These are phyloP conservation scores for Myxozyma sirexii DNA, from an alignment of 805 yeast species.

Conservation along the genomic window DNA sequence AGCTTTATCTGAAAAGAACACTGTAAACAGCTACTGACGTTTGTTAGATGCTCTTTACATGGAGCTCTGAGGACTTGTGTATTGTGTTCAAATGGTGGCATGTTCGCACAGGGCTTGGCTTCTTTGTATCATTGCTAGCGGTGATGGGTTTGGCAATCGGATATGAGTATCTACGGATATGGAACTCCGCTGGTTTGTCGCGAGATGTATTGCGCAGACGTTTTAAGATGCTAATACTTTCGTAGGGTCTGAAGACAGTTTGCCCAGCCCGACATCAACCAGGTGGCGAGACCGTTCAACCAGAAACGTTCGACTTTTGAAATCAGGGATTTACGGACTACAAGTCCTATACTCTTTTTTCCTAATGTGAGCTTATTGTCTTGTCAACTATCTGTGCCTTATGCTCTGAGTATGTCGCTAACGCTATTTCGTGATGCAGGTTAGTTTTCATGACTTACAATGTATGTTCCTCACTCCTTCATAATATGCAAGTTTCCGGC, in stretches of 20 bases:
- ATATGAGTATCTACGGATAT: constrained; percentile 60
- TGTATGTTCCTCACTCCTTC: too few species aligned
- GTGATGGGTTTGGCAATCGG: constrained; percentile 55
- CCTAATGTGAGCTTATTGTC: constrained; percentile 38
- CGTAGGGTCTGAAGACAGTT: neutral
- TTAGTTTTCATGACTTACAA: constrained; percentile 84
- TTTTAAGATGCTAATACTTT: neutral
- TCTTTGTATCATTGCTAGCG: constrained; percentile 55
- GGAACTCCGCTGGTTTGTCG: neutral
- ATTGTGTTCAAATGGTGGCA: constrained; percentile 83
- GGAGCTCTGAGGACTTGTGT: constrained; percentile 75
- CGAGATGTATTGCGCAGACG: neutral
- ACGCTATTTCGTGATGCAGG: constrained; percentile 53
- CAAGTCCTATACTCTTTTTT: constrained; percentile 70
- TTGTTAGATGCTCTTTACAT: constrained; percentile 67
- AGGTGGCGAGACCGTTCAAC: neutral
- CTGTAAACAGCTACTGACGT: neutral
- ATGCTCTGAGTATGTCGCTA: neutral
- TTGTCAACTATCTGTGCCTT: too few species aligned
- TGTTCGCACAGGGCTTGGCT: constrained; percentile 54
- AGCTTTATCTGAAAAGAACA: neutral
- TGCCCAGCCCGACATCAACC: constrained; percentile 5
- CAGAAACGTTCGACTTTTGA: neutral
- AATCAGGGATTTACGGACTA: constrained; percentile 53
- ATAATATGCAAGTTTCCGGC: too few species aligned